phyloP scores from a whole-genome alignment of 352 stramenopile species.

The Pythium volutum region DNA sequence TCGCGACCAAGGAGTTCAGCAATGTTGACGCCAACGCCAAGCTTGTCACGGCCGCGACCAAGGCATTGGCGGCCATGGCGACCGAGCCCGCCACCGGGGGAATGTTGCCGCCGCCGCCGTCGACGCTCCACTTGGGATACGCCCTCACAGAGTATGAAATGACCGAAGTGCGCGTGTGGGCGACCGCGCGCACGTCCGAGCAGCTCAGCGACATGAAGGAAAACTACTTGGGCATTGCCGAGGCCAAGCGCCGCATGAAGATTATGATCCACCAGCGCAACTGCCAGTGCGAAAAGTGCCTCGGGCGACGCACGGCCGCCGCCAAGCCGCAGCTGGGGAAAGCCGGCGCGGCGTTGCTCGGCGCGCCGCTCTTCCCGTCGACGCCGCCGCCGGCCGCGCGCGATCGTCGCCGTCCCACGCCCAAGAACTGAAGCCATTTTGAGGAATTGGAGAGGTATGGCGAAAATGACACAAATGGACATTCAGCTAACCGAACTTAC shows the following conservation, averaged over 20 bases:
- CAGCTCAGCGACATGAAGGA: conserved; percentile 84
- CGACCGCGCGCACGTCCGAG: conserved; percentile 58
- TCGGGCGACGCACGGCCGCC: conserved; percentile 47
- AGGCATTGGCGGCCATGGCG: conserved; percentile 1
- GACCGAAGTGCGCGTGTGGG: conserved; percentile 80
- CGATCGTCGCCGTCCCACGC: conserved; percentile 38
- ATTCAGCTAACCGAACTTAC: neutral
- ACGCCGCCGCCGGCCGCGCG: conserved; percentile 35
- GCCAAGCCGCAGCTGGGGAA: conserved; percentile 20
- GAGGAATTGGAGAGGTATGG: neutral
- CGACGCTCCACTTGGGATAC: conserved; percentile 46
- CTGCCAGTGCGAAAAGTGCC: conserved; percentile 77
- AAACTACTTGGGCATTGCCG: conserved; percentile 82
- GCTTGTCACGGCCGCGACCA: conserved; percentile 9
- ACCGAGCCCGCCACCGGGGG: neutral
- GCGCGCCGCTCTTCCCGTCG: conserved; percentile 33
- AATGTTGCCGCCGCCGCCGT: conserved; percentile 31
- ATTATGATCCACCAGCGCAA: conserved; percentile 83
- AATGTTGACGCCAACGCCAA: conserved; percentile 35
- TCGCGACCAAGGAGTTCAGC: conserved; percentile 43
- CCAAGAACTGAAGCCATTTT: conserved; percentile 5
- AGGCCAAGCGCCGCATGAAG: conserved; percentile 81
- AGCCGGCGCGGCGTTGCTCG: conserved; percentile 9
- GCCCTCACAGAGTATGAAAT: conserved; percentile 57
- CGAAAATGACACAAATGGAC: neutral